Base-by-base conservation (phyloP, 345 rosid genomes). In the Cardamine chenopodiifolia region DNA sequence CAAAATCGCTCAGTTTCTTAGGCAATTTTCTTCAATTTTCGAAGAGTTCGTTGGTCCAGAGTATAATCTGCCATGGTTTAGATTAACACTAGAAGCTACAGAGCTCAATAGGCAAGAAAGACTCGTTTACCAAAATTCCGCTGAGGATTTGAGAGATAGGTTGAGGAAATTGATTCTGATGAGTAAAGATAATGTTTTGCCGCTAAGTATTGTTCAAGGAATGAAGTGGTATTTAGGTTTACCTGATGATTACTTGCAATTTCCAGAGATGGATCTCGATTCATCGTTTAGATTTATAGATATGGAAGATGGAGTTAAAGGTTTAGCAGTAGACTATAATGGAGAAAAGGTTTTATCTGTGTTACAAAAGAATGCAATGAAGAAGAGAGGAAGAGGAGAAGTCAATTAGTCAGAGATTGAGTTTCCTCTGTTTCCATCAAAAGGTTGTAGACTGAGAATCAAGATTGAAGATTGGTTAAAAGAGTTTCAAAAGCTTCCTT, bases 191-290 rank as follows among this genome's bases (percentile, higher is more conserved):
- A 86, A 82, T 44, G 90, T 78, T 34, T 69, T 93, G 85, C 98
- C 97, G 48, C 35, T 89, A 32, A 91, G 85, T 82, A 89, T 93
- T 29, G 75, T 89, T 52, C 80, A 86, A 66, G 98, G 96, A 37
- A 82, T 93, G 96, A 74, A 75, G 25, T 93, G 98, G 98, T 88
- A 88, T 85, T 76, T 91, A 74, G 94, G 98, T 67, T 80, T 91
- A 71, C 89, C 92, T 26, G 86, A 86, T 32, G 88, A 82, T 71
- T 86, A 86, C 72, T 54, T 89, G 70, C 75, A 78, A 19, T 44
- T 35, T 14, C 68, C 73, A 19, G 86, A 86, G 32, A 61, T 39
- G 69, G 72, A 80, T 79, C 80, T 86, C 1, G 87, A 79, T 68
- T 82, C 71, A 37, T 73, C 80, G 47, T 88, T 93, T 58, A 84